phyloP scores from a whole-genome alignment of 371 early-diverging fungal species.

The Rhizopus delemar region DNA sequence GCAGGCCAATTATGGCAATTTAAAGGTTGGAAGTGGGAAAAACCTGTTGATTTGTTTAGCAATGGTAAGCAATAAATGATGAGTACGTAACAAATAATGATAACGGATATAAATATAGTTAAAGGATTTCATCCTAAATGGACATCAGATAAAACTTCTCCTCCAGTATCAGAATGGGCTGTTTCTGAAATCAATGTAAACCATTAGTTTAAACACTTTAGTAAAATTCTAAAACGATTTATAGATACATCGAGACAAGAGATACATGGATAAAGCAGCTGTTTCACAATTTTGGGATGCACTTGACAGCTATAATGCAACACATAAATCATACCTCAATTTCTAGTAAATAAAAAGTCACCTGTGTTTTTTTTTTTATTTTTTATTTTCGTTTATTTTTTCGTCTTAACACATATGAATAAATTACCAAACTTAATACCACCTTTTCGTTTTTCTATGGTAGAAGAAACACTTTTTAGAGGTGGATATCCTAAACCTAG shows the following conservation, averaged over 20 bases:
- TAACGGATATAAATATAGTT: constrained; percentile 33
- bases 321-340: constrained; percentile 57
- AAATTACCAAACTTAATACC: constrained; percentile 68
- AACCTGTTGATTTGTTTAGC: constrained; percentile 79
- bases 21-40: constrained; percentile 85
- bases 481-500: constrained; percentile 87
- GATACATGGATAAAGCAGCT: constrained; percentile 75
- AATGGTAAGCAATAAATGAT: constrained; percentile 50
- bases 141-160: constrained; percentile 67
- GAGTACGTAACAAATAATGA: neutral
- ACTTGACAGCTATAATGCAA: constrained; percentile 66
- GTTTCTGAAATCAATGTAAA: constrained; percentile 70
- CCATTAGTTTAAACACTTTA: neutral
- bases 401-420: neutral
- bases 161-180: constrained; percentile 70
- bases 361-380: neutral
- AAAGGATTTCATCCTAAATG: constrained; percentile 83
- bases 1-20: constrained; percentile 93
- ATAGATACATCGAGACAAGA: constrained; percentile 71
- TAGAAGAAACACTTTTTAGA: constrained; percentile 79
- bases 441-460: constrained; percentile 82
- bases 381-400: neutral
- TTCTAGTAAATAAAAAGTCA: constrained; percentile 31
- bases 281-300: constrained; percentile 80
- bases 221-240: neutral